Base-by-base conservation (phyloP, 441 rosid species). In the Eutrema salsugineum region DNA sequence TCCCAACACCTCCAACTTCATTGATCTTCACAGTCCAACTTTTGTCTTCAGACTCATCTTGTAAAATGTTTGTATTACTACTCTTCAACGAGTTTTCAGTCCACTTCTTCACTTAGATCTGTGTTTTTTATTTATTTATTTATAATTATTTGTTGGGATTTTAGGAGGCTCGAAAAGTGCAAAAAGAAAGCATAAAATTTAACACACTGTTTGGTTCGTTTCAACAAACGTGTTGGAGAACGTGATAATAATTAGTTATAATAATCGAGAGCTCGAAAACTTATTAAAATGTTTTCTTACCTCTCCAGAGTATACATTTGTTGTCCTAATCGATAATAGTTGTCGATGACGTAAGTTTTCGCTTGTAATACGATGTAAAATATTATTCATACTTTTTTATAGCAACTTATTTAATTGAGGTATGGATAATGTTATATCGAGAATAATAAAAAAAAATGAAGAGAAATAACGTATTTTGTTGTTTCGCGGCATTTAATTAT, bases 31-130 rank as follows among this genome's bases (percentile, higher is more conserved):
- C 9, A 86, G 91, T 68, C 83, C 96, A 38, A 54, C 73, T 46
- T 88, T 89, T 42, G 85, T 88, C 66, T 88, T 94, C 75, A 85
- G 98, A 61, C 83, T 94, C 28, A 39, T 87, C 65, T 65, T 77
- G 68, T 94, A 86, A 78, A 56, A 42, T 59, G 59, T 51, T 40
- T 58, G 15, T 38, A 57, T 17, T 24, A 19, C 36, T 63, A 11
- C 20, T 1, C 11, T n/a, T 16, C 0, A 54, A 32, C 16, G 32
- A 33, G 32, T 22, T 46, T 24, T 27, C 5, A 47, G 32, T 73
- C 66, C 43, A 9, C 38, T 56, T 24, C 35, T 33, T 44, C 56
- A 38, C 59, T 66, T 19, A 24, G 33, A 48, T 42, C 5, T 46
- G 51, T 28, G 12, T 42, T 12, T 32, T 1, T 35, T 33, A 42